Base-by-base conservation (phyloP, 441 rosid genomes). In the Pelargonium cotyledonis region DNA sequence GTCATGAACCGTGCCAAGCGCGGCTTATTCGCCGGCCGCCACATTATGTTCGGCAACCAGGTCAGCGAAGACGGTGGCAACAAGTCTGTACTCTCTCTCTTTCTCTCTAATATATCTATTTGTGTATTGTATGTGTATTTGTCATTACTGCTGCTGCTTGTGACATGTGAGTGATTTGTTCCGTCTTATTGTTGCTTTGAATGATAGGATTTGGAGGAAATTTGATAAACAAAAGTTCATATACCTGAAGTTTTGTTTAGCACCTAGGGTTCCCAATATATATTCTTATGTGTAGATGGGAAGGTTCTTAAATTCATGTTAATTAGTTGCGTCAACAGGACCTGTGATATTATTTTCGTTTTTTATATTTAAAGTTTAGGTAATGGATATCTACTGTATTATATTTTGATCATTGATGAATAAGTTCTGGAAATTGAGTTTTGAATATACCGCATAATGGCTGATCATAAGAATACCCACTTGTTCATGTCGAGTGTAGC, bases 51-150 rank as follows among this genome's bases (percentile, higher is more conserved):
- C 79, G 99, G 97, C 19, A 89, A 91, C 72, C 86, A 79, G 2
- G 73, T 90, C 76, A 91, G 99, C 70, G 94, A 94, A 82, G 90
- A 94, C 72, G 99, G 96, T 66, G 97, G 97, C 66, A 94, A 94
- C 88, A 94, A 88, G 96, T 94, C 63, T 44, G 67, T 62, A 55
- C 49, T 61, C 70, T 67, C 41, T 63, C 68, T 43, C n/a, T 23
- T n/a, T 66, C 38, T 60, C 67, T 43, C 10, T 23, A 8, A 15
- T 35, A 16, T 19, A 8, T 31, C 5, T 6, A 35, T 11, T 7
- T 35, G 68, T 16, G 12, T 8, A 58, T 63, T 16, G 44, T 53
- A 14, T 29, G 14, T 14, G 15, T 4, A 29, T 53, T 16, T 53
- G 21, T 53, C 16, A 16, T 53, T 53, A 53, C 60, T 53, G 60